Evolutionary conservation across 2,329 filamentous ascomycete species (phyloP).

Genomic region (Hypoxylon sp.): DNA sequence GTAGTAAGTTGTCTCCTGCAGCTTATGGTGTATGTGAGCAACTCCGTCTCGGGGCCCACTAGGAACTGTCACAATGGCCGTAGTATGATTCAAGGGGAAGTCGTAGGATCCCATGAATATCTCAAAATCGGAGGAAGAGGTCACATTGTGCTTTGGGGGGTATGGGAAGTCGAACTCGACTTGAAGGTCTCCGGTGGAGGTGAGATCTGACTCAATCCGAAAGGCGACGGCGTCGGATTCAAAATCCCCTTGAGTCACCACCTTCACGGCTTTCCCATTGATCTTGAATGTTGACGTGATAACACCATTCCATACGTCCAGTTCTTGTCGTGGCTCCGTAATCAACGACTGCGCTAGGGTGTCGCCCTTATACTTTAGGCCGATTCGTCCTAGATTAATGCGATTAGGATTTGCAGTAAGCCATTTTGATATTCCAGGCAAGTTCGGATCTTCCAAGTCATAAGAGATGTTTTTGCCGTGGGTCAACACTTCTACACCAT

Average conservation of each 20-base stretch:
- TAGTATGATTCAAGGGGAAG: constrained; percentile 59
- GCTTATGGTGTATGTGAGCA: constrained; percentile 57
- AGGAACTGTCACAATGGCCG: constrained; percentile 45
- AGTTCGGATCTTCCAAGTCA: constrained; percentile 56
- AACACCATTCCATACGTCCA: constrained; percentile 57
- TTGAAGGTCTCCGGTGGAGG: constrained; percentile 54
- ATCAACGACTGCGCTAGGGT: constrained; percentile 54
- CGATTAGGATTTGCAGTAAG: constrained; percentile 65
- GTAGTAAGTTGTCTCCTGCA: constrained; percentile 59
- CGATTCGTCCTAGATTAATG: constrained; percentile 61
- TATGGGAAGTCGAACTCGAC: constrained; percentile 63
- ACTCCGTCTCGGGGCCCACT: constrained; percentile 10
- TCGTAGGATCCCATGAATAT: constrained; percentile 61
- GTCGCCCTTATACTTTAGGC: constrained; percentile 56
- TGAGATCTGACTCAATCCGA: constrained; percentile 56
- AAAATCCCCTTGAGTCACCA: constrained; percentile 58
- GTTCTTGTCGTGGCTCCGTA: constrained; percentile 53
- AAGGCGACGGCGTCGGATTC: constrained; percentile 58
- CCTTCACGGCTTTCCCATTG: constrained; percentile 52
- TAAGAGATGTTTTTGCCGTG: constrained; percentile 59
- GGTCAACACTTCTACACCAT: constrained; percentile 54
- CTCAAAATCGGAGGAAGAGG: constrained; percentile 59
- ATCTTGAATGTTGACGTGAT: constrained; percentile 59
- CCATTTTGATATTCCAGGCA: constrained; percentile 64
- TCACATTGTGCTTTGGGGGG: constrained; percentile 57